phyloP scores from a whole-genome alignment of 805 yeast species.

The Tetrapisispora phaffii region DNA sequence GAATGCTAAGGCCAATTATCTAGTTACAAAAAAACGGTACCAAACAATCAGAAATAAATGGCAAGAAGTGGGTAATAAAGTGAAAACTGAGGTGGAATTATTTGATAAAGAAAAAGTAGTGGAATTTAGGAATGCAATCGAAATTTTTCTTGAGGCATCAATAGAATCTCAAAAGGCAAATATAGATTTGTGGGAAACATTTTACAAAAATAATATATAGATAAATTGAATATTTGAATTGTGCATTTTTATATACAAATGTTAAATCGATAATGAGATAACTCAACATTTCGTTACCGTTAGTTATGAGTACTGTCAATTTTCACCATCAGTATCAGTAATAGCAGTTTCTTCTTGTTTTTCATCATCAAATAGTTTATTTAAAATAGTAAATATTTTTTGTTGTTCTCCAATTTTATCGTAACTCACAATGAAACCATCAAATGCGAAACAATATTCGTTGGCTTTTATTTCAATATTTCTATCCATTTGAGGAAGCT shows the following conservation, averaged over 20 bases:
- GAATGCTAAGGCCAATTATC: constrained; percentile 48
- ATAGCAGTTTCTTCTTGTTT: constrained; percentile 11
- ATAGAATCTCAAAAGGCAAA: constrained; percentile 90
- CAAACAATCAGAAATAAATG: constrained; percentile 46
- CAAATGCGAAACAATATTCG: constrained; percentile 49
- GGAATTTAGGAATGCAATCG: constrained; percentile 83
- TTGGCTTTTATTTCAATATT: constrained; percentile 20
- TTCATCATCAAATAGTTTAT: constrained; percentile 26
- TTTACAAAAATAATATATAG: constrained; percentile 47
- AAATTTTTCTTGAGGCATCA: constrained; percentile 79
- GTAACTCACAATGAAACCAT: constrained; percentile 47
- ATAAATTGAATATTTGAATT: background rate
- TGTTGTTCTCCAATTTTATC: constrained; percentile 35
- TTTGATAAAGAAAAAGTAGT: constrained; percentile 69
- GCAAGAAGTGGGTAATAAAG: constrained; percentile 50
- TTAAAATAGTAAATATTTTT: constrained; percentile 20
- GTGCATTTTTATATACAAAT: background rate
- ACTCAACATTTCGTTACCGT: background rate
- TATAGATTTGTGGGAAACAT: constrained; percentile 80
- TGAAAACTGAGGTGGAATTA: constrained; percentile 51
- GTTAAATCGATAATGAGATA: no score
- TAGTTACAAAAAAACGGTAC: constrained; percentile 43
- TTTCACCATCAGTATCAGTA: background rate
- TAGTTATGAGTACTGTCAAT: background rate
- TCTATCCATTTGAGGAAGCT: constrained; percentile 35